These are phyloP conservation scores for Lachancea sp. DNA, from an alignment of 805 yeast genomes.

Conservation along the genomic window DNA sequence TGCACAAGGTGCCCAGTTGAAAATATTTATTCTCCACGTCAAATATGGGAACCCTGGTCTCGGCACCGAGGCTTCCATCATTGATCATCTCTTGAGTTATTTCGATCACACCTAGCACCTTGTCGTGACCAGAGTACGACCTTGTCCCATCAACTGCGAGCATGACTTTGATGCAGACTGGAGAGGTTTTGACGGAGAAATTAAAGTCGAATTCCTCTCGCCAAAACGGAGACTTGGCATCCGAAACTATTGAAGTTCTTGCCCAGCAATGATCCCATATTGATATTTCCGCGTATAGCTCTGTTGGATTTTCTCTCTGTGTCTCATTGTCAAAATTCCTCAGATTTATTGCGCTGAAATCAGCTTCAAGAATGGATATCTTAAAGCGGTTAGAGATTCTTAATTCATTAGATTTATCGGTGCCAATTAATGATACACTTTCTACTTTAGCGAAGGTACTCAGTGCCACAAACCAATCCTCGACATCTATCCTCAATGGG, in stretches of 20 bases:
- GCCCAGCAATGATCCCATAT: slow-evolving; percentile 76
- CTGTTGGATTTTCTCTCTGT: slow-evolving; percentile 8
- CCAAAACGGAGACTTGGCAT: slow-evolving; percentile 63
- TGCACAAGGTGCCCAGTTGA: slow-evolving; percentile 52
- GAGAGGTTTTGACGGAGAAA: slow-evolving; percentile 46
- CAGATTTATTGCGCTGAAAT: slow-evolving; percentile 33
- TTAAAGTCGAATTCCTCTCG: slow-evolving; percentile 67
- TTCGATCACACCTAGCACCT: slow-evolving; percentile 47
- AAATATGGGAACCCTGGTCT: slow-evolving; percentile 40
- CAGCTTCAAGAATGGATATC: slow-evolving; percentile 61
- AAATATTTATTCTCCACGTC: slow-evolving; percentile 33
- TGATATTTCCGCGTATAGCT: slow-evolving; percentile 59
- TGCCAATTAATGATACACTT: slow-evolving; percentile 21
- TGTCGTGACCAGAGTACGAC: slow-evolving; percentile 30
- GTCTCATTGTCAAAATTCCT: slow-evolving; percentile 4
- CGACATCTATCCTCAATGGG: slow-evolving; percentile 61
- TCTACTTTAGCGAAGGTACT: slow-evolving; percentile 58
- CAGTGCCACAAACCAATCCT: slow-evolving; percentile 70
- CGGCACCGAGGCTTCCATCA: slow-evolving; percentile 20
- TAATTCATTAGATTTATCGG: slow-evolving; percentile 35
- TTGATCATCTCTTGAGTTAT: slow-evolving; percentile 24
- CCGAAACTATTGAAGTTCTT: slow-evolving; percentile 58
- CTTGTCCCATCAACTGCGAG: slow-evolving; percentile 21
- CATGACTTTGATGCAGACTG: slow-evolving; percentile 41
- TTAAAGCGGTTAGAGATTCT: slow-evolving; percentile 48